phyloP scores from a whole-genome alignment of 306 rosid species.

The Argentina anserina region DNA sequence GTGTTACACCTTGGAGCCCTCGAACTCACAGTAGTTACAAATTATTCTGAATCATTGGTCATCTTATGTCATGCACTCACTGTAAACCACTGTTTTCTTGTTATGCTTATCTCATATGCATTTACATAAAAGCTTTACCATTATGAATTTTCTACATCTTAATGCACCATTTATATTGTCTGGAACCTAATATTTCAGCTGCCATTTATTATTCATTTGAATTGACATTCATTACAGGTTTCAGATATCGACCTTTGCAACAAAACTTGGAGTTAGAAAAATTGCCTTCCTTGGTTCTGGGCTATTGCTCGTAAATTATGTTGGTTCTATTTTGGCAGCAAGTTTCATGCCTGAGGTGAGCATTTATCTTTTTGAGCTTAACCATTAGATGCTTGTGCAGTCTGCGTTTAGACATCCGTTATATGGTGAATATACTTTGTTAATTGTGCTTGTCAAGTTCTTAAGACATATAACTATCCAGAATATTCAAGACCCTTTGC shows the following conservation, averaged over 20 bases:
- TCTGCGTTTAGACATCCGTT: neutral
- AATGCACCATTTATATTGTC: neutral
- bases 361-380: conserved; percentile 1
- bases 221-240: conserved; percentile 39
- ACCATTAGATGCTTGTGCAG: neutral
- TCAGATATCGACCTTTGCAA: conserved; percentile 92
- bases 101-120: neutral
- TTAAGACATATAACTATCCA: neutral
- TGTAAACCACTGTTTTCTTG: neutral
- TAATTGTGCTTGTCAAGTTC: neutral
- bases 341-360: conserved; percentile 79
- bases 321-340: conserved; percentile 66
- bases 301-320: conserved; percentile 73
- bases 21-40: neutral
- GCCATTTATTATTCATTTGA: neutral
- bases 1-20: neutral
- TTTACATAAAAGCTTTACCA: neutral
- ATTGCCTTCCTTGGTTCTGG: conserved; percentile 92
- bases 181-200: neutral
- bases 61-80: neutral
- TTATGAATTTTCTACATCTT: neutral
- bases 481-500: conserved; percentile 9
- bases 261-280: conserved; percentile 85
- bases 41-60: neutral
- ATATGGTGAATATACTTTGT: neutral